Base-by-base conservation (phyloP, 768 basidiomycete genomes). In the Bullera alba region DNA sequence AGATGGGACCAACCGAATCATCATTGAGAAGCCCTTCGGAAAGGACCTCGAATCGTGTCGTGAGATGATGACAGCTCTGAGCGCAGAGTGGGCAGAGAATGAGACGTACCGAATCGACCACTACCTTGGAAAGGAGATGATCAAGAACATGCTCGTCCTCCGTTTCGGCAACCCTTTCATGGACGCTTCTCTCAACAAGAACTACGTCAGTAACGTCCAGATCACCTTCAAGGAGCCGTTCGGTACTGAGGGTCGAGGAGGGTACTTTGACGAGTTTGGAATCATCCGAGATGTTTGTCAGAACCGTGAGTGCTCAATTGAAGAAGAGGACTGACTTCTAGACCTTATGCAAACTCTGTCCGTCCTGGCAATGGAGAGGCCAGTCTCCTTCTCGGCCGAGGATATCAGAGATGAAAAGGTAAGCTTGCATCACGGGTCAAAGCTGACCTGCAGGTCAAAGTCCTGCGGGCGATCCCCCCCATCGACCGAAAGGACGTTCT, bases 201-300 rank as follows among this genome's bases (percentile, higher is more conserved):
- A 92, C 73, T 88, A 83, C 53, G 85, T 99, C 76, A 83, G 81
- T 75, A 97, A 91, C 68, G 90, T 99, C 28, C 95, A 99, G 74
- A 95, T 97, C 75, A 95, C 91, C 15, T 96, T 97, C 82, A 97
- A 97, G 77, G 95, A 97, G 74, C 90, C 92, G 2, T 96, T 97
- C 70, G 93, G 93, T 17, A 99, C 93, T 42, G 95, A 99, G 71
- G 93, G 93, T n/a, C 87, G 93, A 59, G 93, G 93, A n/a, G 93
- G 95, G 16, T 99, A 99, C 79, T 99, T 99, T 76, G 93, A 99
- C 73, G 92, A 97, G 75, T 99, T 96, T 75, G 95, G 95, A 48
- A 97, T 99, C 73, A 92, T 99, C 73, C 85, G 93, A 69, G 93
- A 99, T 74, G 79, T 99, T 52, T 77, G 92, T 70, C 93, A 99